Percentiles rank a stretch among this genome's conserved stretches.
These are phyloP conservation scores for Trichoderma pleuroti DNA, from an alignment of 2,329 filamentous ascomycete genomes.

Conservation along the genomic window DNA sequence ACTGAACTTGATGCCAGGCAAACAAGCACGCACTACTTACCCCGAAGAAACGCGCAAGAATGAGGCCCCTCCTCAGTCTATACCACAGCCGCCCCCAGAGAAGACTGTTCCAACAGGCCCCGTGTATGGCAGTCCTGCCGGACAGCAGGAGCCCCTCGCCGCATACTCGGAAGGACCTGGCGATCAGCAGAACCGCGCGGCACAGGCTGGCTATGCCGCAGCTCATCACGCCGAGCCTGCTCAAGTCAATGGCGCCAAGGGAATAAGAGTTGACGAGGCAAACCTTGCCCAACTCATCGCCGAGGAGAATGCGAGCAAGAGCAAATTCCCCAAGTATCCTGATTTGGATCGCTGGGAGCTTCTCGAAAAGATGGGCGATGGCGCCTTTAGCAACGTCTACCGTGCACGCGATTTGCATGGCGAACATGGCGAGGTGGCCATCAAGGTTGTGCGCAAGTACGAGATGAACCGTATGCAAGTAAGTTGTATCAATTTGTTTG, in stretches of 20 bases:
- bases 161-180: slow-evolving; percentile 61
- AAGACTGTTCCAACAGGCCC: slow-evolving; percentile 55
- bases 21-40: slow-evolving; percentile 72
- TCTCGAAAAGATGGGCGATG: slow-evolving; percentile 96
- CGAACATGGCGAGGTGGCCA: slow-evolving; percentile 76
- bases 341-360: slow-evolving; percentile 66
- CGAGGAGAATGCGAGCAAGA: slow-evolving; percentile 82
- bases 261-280: slow-evolving; percentile 51
- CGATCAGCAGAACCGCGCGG: slow-evolving; percentile 62
- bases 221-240: slow-evolving; percentile 60
- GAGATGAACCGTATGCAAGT: slow-evolving; percentile 99
- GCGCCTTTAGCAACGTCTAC: slow-evolving; percentile 98
- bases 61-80: slow-evolving; percentile 44
- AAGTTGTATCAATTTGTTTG: slow-evolving; percentile 46
- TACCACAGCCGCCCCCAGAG: slow-evolving; percentile 50
- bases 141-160: slow-evolving; percentile 48
- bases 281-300: slow-evolving; percentile 83
- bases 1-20: slow-evolving; percentile 50
- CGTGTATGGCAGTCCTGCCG: slow-evolving; percentile 33
- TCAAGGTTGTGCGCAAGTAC: slow-evolving; percentile 98
- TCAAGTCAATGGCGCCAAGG: slow-evolving; percentile 35
- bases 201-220: slow-evolving; percentile 63
- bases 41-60: slow-evolving; percentile 53
- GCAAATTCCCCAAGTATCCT: slow-evolving; percentile 69
- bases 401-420: slow-evolving; percentile 73